Conservation (phyloP, 2,329 filamentous ascomycete species). For the Fusarium sublunatum region DNA sequence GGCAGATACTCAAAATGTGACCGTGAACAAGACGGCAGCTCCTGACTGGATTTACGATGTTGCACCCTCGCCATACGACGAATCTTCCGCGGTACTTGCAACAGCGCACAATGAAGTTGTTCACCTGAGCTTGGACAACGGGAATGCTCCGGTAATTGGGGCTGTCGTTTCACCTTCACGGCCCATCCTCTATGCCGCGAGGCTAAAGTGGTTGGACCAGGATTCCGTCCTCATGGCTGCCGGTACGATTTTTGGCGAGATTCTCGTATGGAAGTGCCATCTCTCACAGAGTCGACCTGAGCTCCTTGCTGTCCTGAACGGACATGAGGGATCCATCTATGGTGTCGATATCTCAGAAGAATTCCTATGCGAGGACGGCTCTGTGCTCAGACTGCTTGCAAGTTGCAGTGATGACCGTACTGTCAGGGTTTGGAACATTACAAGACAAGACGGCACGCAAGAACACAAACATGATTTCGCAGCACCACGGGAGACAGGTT, state of each 20-base stretch:
- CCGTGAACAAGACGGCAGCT: conserved; percentile 57
- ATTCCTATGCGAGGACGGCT: conserved; percentile 49
- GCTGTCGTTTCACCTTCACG: conserved; percentile 73
- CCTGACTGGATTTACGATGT: conserved; percentile 85
- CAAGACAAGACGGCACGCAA: conserved; percentile 55
- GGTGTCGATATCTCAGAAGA: conserved; percentile 81
- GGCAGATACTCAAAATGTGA: conserved; percentile 27
- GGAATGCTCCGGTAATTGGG: conserved; percentile 56
- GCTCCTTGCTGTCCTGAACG: conserved; percentile 66
- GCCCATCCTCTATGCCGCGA: conserved; percentile 89
- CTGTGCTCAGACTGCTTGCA: conserved; percentile 72
- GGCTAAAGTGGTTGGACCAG: conserved; percentile 70
- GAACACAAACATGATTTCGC: conserved; percentile 36
- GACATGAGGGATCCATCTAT: conserved; percentile 94
- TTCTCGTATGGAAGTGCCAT: conserved; percentile 85
- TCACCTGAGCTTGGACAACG: conserved; percentile 55
- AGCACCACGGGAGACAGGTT: conserved; percentile 70
- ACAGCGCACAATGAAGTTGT: conserved; percentile 90
- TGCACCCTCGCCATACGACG: conserved; percentile 60
- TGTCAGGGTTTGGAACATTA: conserved; percentile 87
- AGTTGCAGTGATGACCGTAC: conserved; percentile 97
- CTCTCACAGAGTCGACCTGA: conserved; percentile 48
- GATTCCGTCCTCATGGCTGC: conserved; percentile 79
- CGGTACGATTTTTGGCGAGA: conserved; percentile 94
- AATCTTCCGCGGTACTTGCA: conserved; percentile 67